A percentile compares a stretch with the other conserved stretches of the same genome.
Conservation (phyloP, 1,284 basidiomycete species). For the Microbotryum scabiosae region DNA sequence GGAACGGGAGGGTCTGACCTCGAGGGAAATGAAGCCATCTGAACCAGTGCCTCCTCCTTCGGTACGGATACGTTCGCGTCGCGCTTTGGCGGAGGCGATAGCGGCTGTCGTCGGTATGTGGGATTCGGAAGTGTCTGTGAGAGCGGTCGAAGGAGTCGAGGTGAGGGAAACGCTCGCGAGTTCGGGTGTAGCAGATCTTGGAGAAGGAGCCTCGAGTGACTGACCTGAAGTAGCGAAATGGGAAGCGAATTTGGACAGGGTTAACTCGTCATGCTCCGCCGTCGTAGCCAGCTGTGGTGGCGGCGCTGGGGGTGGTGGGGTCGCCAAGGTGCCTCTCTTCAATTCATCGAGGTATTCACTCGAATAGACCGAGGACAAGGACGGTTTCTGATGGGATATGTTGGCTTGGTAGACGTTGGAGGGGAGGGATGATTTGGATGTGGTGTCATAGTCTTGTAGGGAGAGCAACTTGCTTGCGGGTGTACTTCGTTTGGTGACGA, state of each 20-base stretch:
- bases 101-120: slow-evolving; percentile 13
- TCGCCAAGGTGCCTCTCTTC: slow-evolving; percentile 57
- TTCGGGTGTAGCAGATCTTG: too few relatives aligned
- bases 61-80: slow-evolving; percentile 20
- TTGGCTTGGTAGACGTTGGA: slow-evolving; percentile 50
- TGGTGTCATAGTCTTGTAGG: too few relatives aligned
- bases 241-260: slow-evolving; percentile 34
- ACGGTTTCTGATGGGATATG: slow-evolving; percentile 45
- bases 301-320: slow-evolving; percentile 28
- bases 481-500: neutral
- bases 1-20: slow-evolving; percentile 45
- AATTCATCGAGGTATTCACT: slow-evolving; percentile 69
- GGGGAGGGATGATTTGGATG: slow-evolving; percentile 31
- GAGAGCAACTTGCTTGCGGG: too few relatives aligned
- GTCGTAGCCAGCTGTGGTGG: neutral
- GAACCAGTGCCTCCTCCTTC: neutral
- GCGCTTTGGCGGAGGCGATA: slow-evolving; percentile 17
- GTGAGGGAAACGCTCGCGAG: too few relatives aligned
- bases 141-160: neutral
- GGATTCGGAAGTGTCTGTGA: neutral
- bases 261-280: slow-evolving; percentile 21
- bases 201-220: slow-evolving; percentile 12
- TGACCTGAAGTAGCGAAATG: slow-evolving; percentile 46
- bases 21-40: slow-evolving; percentile 77
- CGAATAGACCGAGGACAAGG: slow-evolving; percentile 55